Percentiles rank a stretch among this genome's conserved stretches.
phyloP scores from a whole-genome alignment of 176 grass and related monocot species.

The Oryza glaberrima region DNA sequence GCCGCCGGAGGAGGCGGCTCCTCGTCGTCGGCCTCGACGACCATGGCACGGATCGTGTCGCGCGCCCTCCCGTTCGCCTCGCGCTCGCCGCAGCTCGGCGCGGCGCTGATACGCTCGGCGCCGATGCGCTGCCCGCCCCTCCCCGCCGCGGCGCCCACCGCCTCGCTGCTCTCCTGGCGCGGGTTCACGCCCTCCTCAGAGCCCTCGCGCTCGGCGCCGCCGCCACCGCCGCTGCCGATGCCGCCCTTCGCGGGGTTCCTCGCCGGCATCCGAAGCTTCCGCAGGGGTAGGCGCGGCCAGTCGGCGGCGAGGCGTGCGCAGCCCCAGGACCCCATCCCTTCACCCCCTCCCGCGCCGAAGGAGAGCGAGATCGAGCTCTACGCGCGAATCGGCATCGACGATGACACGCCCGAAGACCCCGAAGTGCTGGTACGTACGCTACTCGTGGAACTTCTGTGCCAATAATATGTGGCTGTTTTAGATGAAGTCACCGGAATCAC shows the following conservation, averaged over 20 bases:
- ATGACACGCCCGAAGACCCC: conserved; percentile 72
- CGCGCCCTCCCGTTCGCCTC: conserved; percentile 70
- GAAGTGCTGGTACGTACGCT: conserved; percentile 79
- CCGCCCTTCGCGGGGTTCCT: conserved; percentile 53
- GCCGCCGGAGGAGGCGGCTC: background rate
- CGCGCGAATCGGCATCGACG: conserved; percentile 68
- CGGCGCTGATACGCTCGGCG: conserved; percentile 30
- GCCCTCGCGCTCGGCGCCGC: background rate
- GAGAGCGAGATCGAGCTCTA: conserved; percentile 79
- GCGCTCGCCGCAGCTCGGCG: conserved; percentile 40
- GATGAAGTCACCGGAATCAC: conserved; percentile 1
- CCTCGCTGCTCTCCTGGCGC: conserved; percentile 44
- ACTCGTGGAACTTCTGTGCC: background rate
- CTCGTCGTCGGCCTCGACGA: background rate
- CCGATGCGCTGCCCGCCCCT: background rate
- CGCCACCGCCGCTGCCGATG: background rate
- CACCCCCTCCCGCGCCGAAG: conserved; percentile 59
- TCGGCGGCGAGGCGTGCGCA: conserved; percentile 57
- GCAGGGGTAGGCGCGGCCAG: conserved; percentile 53
- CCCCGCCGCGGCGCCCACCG: conserved; percentile 21
- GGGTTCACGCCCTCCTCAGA: conserved; percentile 48
- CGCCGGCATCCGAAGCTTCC: conserved; percentile 62
- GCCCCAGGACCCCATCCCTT: conserved; percentile 22
- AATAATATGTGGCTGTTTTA: background rate
- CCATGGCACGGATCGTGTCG: conserved; percentile 80